phyloP scores from a whole-genome alignment of 2,329 filamentous ascomycete species.

The Trichophyton mentagrophytes region DNA sequence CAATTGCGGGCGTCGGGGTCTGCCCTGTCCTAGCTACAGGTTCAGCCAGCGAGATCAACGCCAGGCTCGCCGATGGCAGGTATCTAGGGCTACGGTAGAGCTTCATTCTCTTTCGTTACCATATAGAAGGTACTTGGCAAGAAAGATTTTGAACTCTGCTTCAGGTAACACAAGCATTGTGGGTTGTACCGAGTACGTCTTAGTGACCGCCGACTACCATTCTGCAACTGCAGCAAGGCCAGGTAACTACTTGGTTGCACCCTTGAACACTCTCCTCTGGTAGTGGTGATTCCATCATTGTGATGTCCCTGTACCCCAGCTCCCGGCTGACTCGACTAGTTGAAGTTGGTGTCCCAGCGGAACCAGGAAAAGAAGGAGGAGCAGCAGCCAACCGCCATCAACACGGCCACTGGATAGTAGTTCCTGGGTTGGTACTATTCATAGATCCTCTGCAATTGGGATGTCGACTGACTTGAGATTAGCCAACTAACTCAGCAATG shows the following conservation, averaged over 20 bases:
- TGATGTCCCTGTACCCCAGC: background rate
- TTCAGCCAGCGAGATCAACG: background rate
- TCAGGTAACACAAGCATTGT: background rate
- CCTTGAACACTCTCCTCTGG: background rate
- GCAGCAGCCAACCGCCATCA: background rate
- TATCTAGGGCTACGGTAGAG: background rate
- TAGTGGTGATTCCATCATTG: background rate
- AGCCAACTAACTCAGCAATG: too few species aligned
- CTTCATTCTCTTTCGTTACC: background rate
- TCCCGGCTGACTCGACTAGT: background rate
- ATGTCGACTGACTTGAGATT: background rate
- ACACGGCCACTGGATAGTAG: background rate
- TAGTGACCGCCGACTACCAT: background rate
- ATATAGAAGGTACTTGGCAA: background rate
- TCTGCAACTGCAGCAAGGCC: background rate
- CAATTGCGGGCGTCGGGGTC: background rate
- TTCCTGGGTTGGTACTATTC: background rate
- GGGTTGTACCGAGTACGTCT: background rate
- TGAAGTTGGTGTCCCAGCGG: background rate
- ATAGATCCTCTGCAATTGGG: background rate
- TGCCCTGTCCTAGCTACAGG: background rate
- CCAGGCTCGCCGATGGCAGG: background rate
- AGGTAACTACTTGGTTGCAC: background rate
- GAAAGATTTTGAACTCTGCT: background rate
- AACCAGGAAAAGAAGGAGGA: background rate